Conservation (phyloP, 345 rosid species). For the Eutrema yunnanense region DNA sequence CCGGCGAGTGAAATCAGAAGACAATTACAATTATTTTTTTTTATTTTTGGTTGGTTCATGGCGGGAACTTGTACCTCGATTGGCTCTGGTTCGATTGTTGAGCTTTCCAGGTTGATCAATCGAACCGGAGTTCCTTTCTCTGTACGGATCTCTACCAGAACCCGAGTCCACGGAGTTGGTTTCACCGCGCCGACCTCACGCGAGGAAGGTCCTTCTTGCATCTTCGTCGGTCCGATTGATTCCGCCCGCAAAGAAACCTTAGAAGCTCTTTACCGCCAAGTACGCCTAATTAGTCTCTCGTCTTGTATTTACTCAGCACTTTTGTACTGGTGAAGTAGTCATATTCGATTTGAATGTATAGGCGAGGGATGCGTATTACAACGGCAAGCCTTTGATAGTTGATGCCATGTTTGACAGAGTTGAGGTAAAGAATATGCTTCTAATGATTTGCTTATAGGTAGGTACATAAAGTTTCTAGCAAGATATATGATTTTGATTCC, state of each 20-base stretch:
- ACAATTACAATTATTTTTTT: neutral
- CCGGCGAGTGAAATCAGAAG: slow-evolving; percentile 18
- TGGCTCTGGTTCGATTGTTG: slow-evolving; percentile 33
- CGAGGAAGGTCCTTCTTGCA: slow-evolving; percentile 79
- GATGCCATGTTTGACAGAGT: slow-evolving; percentile 98
- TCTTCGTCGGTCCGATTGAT: slow-evolving; percentile 85
- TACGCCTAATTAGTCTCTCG: neutral
- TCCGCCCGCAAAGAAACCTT: slow-evolving; percentile 91
- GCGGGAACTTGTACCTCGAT: slow-evolving; percentile 56
- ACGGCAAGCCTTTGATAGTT: slow-evolving; percentile 74
- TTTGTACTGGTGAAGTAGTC: no score
- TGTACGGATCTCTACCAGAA: slow-evolving; percentile 38
- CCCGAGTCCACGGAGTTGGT: slow-evolving; percentile 33
- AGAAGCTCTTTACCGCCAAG: slow-evolving; percentile 90
- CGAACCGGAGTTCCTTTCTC: slow-evolving; percentile 44
- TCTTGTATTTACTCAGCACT: neutral
- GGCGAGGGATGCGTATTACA: slow-evolving; percentile 90
- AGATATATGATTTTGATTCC: neutral
- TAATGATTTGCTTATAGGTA: neutral
- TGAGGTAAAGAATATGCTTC: slow-evolving; percentile 48
- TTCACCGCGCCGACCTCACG: slow-evolving; percentile 30
- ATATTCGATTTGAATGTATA: slow-evolving; percentile 8
- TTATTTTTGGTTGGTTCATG: slow-evolving; percentile 30
- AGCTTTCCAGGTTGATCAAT: slow-evolving; percentile 33
- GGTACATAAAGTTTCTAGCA: neutral